Conservation (phyloP, 2,329 filamentous ascomycete genomes). For the Hypoxylon sp. region DNA sequence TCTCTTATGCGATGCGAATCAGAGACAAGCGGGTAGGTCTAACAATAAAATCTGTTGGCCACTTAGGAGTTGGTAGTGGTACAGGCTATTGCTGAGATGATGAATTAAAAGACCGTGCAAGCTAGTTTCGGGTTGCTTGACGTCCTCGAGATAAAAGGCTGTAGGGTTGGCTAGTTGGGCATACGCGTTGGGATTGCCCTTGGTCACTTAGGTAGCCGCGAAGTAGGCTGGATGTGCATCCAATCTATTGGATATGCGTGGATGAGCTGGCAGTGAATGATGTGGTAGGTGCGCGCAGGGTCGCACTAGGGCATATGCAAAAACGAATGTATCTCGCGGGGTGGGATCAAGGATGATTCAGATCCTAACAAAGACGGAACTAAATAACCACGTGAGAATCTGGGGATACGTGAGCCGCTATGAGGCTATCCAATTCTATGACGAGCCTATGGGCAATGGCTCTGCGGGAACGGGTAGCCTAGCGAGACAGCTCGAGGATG, state of each 20-base stretch:
- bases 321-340: conserved; percentile 65
- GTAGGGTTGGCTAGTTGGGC: conserved; percentile 63
- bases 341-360: conserved; percentile 63
- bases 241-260: conserved; percentile 72
- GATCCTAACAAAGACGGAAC: conserved; percentile 49
- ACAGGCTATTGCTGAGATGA: conserved; percentile 43
- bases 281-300: conserved; percentile 67
- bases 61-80: conserved; percentile 38
- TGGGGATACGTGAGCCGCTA: conserved; percentile 45
- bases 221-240: conserved; percentile 63
- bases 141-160: conserved; percentile 53
- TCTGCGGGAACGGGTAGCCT: conserved; percentile 54
- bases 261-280: conserved; percentile 73
- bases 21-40: conserved; percentile 47
- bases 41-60: conserved; percentile 41
- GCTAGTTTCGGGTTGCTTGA: conserved; percentile 48
- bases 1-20: conserved; percentile 53
- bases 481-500: conserved; percentile 54
- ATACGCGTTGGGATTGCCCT: conserved; percentile 59
- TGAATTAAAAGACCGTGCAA: conserved; percentile 48
- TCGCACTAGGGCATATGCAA: conserved; percentile 72
- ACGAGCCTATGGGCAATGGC: conserved; percentile 49
- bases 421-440: conserved; percentile 50
- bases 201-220: conserved; percentile 62
- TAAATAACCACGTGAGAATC: conserved; percentile 50